Evolutionary conservation across 108 stramenopile species (phyloP).

Genomic region (Skeletonema grethae): DNA sequence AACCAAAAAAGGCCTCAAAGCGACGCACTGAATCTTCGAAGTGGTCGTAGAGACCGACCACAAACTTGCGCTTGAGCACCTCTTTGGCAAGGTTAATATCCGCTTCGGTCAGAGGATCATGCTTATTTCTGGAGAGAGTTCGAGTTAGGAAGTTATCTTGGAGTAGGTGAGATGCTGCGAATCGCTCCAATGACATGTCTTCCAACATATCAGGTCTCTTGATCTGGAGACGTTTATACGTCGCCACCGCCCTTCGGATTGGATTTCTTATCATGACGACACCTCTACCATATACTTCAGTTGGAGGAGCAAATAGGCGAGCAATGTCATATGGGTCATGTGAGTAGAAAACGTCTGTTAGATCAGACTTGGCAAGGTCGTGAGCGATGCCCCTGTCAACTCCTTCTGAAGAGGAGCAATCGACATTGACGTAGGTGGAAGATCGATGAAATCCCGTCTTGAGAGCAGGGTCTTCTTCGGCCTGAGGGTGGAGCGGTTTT

Average conservation of each 20-base stretch:
- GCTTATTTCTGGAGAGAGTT: slow-evolving; percentile 22
- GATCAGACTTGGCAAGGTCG: slow-evolving; percentile 23
- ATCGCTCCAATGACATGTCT: slow-evolving; percentile 30
- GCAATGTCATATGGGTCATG: slow-evolving; percentile 21
- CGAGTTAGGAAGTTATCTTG: slow-evolving; percentile 46
- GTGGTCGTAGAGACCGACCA: slow-evolving; percentile 42
- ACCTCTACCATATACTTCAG: slow-evolving; percentile 19
- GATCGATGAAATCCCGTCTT: slow-evolving; percentile 9
- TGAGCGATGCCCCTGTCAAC: slow-evolving; percentile 22
- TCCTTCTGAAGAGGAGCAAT: slow-evolving; percentile 28
- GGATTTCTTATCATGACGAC: slow-evolving; percentile 33
- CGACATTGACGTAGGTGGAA: slow-evolving; percentile 30
- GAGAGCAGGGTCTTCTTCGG: slow-evolving; percentile 26
- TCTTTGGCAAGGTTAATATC: slow-evolving; percentile 45
- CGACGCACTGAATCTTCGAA: slow-evolving; percentile 36
- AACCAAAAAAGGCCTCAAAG: slow-evolving; percentile 52
- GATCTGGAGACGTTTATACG: slow-evolving; percentile 20
- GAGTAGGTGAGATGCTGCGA: slow-evolving; percentile 16
- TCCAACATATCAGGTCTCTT: slow-evolving; percentile 11
- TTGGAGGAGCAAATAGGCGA: slow-evolving; percentile 34
- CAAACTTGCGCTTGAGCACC: slow-evolving; percentile 48
- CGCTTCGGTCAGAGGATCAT: slow-evolving; percentile 5
- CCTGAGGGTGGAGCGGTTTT: background rate
- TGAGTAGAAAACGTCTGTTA: slow-evolving; percentile 20
- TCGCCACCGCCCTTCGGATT: slow-evolving; percentile 24